Conservation (phyloP, 495 filamentous ascomycete species). For the Aspergillus affinis region DNA sequence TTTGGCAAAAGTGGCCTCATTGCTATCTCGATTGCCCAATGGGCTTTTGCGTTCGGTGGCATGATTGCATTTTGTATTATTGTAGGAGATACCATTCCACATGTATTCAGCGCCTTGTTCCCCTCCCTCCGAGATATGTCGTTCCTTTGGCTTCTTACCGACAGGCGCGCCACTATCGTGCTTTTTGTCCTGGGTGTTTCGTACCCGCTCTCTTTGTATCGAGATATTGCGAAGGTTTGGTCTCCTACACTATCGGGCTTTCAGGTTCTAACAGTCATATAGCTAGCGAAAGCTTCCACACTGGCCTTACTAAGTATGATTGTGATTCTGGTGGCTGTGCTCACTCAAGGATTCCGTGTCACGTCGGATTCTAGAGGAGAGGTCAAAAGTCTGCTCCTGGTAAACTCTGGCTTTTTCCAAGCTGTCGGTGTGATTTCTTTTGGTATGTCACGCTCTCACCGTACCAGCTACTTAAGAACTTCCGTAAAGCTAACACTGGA, state of each 20-base stretch:
- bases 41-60: slow-evolving; percentile 97
- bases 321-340: slow-evolving; percentile 83
- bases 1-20: slow-evolving; percentile 86
- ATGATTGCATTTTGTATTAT: slow-evolving; percentile 99
- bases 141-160: slow-evolving; percentile 76
- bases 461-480: neutral
- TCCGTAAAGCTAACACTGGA: slow-evolving; percentile 29
- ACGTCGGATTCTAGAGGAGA: slow-evolving; percentile 67
- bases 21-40: slow-evolving; percentile 87
- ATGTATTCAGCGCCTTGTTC: slow-evolving; percentile 79
- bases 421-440: slow-evolving; percentile 98
- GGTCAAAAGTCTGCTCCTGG: slow-evolving; percentile 62
- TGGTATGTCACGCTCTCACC: slow-evolving; percentile 50
- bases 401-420: slow-evolving; percentile 88
- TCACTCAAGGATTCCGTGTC: slow-evolving; percentile 77
- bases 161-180: slow-evolving; percentile 80
- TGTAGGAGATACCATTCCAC: slow-evolving; percentile 92
- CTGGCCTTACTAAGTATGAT: slow-evolving; percentile 89
- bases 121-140: slow-evolving; percentile 70
- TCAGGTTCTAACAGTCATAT: slow-evolving; percentile 24
- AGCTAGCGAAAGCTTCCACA: slow-evolving; percentile 94
- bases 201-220: slow-evolving; percentile 89
- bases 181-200: slow-evolving; percentile 81
- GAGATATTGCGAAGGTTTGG: slow-evolving; percentile 92
- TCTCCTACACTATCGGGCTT: neutral